Evolutionary conservation across 2,329 filamentous ascomycete genomes (phyloP).

Genomic region (Cordyceps fumosorosea): DNA sequence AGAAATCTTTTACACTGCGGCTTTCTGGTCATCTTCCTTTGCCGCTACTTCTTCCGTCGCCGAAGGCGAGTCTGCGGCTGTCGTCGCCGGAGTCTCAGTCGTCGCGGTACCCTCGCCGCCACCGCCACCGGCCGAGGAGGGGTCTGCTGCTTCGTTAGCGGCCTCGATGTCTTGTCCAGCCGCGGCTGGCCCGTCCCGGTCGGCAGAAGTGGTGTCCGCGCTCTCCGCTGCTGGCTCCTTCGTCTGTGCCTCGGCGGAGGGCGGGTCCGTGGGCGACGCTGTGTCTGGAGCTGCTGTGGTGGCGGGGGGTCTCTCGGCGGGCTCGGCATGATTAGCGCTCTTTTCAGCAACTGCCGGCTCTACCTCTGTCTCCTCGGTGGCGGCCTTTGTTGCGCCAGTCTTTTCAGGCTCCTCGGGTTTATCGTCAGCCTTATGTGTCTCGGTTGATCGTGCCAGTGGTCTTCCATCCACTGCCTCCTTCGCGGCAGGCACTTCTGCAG

Average conservation of each 20-base stretch:
- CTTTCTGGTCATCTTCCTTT: neutral
- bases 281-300: neutral
- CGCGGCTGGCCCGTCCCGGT: neutral
- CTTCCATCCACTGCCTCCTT: constrained; percentile 13
- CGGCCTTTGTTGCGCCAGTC: constrained; percentile 13
- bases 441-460: neutral
- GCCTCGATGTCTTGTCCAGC: neutral
- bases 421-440: neutral
- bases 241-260: neutral
- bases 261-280: neutral
- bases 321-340: neutral
- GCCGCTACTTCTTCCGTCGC: neutral
- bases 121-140: neutral
- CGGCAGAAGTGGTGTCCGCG: neutral
- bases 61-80: neutral
- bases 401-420: neutral
- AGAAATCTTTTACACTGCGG: neutral
- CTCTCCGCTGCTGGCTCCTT: neutral
- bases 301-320: neutral
- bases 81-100: neutral
- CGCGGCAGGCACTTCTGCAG: constrained; percentile 36
- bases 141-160: neutral
- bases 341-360: constrained; percentile 13
- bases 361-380: constrained; percentile 20
- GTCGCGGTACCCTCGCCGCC: neutral